Evolutionary conservation across 306 rosid genomes (phyloP), one percentile per base, ranked within the genome.

Genomic region (Cotoneaster glaucophyllus): DNA sequence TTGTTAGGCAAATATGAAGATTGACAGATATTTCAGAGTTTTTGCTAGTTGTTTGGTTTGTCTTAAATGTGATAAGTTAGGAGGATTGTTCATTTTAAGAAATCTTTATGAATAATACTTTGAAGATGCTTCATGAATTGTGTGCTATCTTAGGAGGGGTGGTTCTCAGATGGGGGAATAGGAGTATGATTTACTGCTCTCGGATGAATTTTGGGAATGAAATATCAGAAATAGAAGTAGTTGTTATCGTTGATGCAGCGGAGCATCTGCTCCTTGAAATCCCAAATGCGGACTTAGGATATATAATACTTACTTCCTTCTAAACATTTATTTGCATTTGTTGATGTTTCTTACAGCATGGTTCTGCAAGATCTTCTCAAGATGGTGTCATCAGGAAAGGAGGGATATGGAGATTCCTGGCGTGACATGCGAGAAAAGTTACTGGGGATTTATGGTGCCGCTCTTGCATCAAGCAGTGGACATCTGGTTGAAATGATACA

Each of bases 361-460:
- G 91, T 92, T 87, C 87, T 95, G 84, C 88, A 89, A 82, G 96
- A 95, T 83, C 96, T 95, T 74, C 78, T 92, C 81, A 89, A 89
- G 90, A 79, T 61, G 69, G 86, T 90, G 74, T 77, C 87, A 67
- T 86, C 86, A 70, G 81, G 83, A 85, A 81, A 69, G 70, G 87
- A 85, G 63, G 80, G 74, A 67, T 88, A 76, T 87, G 97, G 88
- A 73, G 91, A 88, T 74, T 79, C 87, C 44, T 95, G 96, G 87
- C 77, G 57, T 77, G 87, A 68, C 72, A 78, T 75, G 92, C 87
- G 92, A 77, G 86, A 88, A 80, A 90, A 78, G 24, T 70, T 92
- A 76, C 85, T 92, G 68, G 73, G 76, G 85, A 85, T 92, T 71
- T 90, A 88, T 72, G 81, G 87, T 62, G 89, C 89, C 73, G 92